phyloP scores from a whole-genome alignment of 257 asterid species.

The Ilex aquifolium region DNA sequence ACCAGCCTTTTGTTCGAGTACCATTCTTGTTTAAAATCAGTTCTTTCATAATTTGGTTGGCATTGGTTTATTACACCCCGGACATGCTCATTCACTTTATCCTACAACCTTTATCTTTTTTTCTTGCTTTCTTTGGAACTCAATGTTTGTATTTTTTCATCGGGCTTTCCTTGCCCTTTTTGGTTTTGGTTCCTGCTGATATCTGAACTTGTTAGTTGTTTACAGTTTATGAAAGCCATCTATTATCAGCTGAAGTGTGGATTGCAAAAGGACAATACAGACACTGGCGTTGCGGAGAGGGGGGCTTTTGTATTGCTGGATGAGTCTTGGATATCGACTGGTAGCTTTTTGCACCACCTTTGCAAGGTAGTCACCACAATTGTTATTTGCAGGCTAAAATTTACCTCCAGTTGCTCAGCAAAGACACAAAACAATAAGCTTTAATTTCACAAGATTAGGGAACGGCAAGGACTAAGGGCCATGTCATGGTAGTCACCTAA shows the following conservation, averaged over 20 bases:
- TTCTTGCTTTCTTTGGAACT: not conserved
- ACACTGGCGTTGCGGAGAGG: constrained; percentile 27
- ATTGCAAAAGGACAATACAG: constrained; percentile 52
- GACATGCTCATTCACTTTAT: no score
- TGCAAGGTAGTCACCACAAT: constrained; percentile 54
- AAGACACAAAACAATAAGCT: not conserved
- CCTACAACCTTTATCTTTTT: not conserved
- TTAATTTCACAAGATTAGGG: not conserved
- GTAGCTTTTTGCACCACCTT: constrained; percentile 75
- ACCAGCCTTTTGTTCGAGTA: no score
- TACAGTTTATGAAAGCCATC: constrained; percentile 66
- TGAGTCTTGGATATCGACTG: constrained; percentile 84
- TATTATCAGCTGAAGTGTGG: constrained; percentile 76
- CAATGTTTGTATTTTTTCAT: not conserved
- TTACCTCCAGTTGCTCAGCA: no score
- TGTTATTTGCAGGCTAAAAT: no score
- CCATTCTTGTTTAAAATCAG: constrained; percentile 1
- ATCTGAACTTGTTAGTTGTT: constrained; percentile 16
- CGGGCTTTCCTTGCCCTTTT: constrained; percentile 2
- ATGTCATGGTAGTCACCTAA: no score
- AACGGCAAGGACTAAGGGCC: not conserved
- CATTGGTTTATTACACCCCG: no score
- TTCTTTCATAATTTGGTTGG: not conserved
- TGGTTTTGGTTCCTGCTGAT: constrained; percentile 8
- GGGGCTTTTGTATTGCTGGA: constrained; percentile 59